phyloP scores from a whole-genome alignment of 2,329 filamentous ascomycete genomes.

The Cadophora luteo-olivacea region DNA sequence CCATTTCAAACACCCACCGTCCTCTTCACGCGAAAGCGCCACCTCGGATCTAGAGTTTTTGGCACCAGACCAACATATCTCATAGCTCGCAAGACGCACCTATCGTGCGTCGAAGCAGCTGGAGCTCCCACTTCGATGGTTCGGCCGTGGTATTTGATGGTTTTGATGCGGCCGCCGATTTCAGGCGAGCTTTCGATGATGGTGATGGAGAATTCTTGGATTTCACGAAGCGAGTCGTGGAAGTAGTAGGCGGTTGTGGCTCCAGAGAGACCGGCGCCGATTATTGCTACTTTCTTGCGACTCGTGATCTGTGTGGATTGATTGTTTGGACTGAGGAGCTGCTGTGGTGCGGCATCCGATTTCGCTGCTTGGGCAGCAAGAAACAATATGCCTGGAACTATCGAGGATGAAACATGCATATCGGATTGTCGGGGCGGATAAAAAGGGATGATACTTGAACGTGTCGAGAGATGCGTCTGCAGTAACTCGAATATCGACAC shows the following conservation, averaged over 20 bases:
- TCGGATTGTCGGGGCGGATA: too few species aligned
- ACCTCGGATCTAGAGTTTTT: background rate
- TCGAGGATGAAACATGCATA: too few species aligned
- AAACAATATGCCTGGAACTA: too few species aligned
- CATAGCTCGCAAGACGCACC: slow-evolving; percentile 7
- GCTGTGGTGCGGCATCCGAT: too few species aligned
- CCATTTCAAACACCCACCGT: slow-evolving; percentile 2
- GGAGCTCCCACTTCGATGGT: slow-evolving; percentile 3
- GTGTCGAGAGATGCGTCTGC: too few species aligned
- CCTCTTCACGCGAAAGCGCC: background rate
- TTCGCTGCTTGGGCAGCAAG: too few species aligned
- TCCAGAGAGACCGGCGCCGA: slow-evolving; percentile 3
- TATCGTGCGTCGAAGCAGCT: background rate
- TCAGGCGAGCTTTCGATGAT: slow-evolving; percentile 2
- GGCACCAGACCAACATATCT: background rate
- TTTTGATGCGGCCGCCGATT: background rate
- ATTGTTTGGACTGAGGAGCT: background rate
- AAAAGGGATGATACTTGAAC: too few species aligned
- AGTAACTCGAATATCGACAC: too few species aligned
- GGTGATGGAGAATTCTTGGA: background rate
- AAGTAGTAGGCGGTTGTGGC: background rate
- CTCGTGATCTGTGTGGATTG: background rate
- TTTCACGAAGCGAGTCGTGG: background rate
- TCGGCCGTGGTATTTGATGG: background rate
- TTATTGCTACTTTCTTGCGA: background rate